A percentile compares a stretch with the other conserved stretches of the same genome.
Evolutionary conservation across 2,329 filamentous ascomycete species (phyloP).

Genomic region (Microcera coccophila): DNA sequence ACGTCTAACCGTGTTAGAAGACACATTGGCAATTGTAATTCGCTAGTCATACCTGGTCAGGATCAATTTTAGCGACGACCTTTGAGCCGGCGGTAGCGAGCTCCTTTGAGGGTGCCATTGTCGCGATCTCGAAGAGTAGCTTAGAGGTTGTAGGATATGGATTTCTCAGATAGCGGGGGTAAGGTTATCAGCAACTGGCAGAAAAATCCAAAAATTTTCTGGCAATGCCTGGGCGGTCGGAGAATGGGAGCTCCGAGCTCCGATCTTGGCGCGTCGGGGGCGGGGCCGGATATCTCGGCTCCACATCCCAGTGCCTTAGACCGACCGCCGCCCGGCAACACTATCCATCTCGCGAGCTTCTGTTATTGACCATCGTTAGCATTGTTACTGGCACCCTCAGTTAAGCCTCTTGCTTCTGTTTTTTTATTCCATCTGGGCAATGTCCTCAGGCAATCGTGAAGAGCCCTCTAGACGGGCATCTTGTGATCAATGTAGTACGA

Average conservation of each 20-base stretch:
- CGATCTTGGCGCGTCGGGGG: constrained; percentile 15
- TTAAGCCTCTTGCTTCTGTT: no score
- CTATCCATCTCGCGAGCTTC: no score
- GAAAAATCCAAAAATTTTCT: constrained; percentile 29
- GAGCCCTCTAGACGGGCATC: constrained; percentile 21
- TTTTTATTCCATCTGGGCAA: no score
- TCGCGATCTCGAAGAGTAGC: constrained; percentile 20
- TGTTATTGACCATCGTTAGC: no score
- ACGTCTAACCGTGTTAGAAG: constrained; percentile 39
- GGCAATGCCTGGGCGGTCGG: constrained; percentile 30
- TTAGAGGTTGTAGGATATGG: constrained; percentile 14
- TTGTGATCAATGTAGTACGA: constrained; percentile 26
- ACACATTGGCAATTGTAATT: neutral
- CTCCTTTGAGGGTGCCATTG: constrained; percentile 42
- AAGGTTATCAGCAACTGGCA: constrained; percentile 21
- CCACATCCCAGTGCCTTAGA: constrained; percentile 9
- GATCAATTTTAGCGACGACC: constrained; percentile 35
- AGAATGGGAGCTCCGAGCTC: constrained; percentile 34
- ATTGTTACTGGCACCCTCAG: no score
- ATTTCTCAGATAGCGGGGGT: constrained; percentile 30
- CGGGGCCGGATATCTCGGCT: constrained; percentile 16
- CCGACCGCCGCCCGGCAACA: no score
- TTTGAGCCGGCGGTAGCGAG: constrained; percentile 32
- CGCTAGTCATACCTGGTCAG: constrained; percentile 37
- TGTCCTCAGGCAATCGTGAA: constrained; percentile 13